Base-by-base conservation (phyloP, 257 asterid genomes). In the Primulina huaijiensis region DNA sequence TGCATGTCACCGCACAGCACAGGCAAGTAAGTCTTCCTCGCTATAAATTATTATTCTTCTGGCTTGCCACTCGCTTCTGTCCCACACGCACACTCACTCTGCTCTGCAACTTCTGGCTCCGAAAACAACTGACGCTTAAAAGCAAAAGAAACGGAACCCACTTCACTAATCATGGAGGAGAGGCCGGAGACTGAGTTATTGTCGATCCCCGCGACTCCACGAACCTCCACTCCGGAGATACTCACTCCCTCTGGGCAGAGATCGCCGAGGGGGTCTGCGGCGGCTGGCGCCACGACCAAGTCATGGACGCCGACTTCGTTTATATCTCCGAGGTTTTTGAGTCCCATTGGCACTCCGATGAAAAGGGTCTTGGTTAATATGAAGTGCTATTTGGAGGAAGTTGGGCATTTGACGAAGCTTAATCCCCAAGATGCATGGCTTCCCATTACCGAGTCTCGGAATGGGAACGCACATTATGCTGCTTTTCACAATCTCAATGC, bases 391-490 rank as follows among this genome's bases (percentile, higher is more conserved):
- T 76, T 94, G 76, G 99, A 94, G 78, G 99, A 94, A 65, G 90
- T 94, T 37, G 99, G 99, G 3, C 99, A 94, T 46, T 79, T 94
- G 72, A 94, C 99, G 2, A 94, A 94, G 83, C 90, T 94, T 2
- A 94, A 94, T 66, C 99, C 99, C 0, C 97, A 94, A 62, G 99
- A 94, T 72, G 97, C 99, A 56, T 94, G 99, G 99, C 96, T 94
- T 71, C 99, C 99, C 3, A 91, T 94, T 33, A 94, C 99, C 6
- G 99, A 94, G 30, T 94, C 99, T 11, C 88, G 99, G 30, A 94
- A 94, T 67, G 99, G 99, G 59, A 91, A 94, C 71, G 88, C 99
- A 12, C 95, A 94, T 74, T 94, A 94, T 64, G 92, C 99, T 12
- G 97, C 99, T 46, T 94, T 91, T 82, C 99, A 94, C 65, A 94